Conservation (phyloP, 805 yeast genomes). For the Candida palmyrensis region DNA sequence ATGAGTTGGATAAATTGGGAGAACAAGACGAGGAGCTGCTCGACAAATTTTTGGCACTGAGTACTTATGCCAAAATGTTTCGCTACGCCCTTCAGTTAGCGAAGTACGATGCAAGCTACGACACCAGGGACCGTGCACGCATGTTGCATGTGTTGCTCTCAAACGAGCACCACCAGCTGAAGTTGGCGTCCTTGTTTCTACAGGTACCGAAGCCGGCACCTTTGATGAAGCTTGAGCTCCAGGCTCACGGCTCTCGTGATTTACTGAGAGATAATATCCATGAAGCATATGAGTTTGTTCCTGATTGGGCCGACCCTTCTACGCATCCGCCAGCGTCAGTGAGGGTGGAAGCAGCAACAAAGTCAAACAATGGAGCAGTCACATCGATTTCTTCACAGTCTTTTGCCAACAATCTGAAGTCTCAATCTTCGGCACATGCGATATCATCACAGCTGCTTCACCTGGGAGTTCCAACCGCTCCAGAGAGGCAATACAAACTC, state of each 20-base stretch:
- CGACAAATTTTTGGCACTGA: slow-evolving; percentile 9
- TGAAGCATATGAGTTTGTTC: slow-evolving; percentile 21
- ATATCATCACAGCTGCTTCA: slow-evolving; percentile 17
- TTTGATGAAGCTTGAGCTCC: neutral
- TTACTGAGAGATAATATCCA: neutral
- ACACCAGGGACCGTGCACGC: slow-evolving; percentile 82
- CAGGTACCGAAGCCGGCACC: slow-evolving; percentile 61
- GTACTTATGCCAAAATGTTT: slow-evolving; percentile 46
- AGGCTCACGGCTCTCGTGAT: neutral
- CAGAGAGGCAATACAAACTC: slow-evolving; percentile 40
- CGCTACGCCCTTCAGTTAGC: slow-evolving; percentile 57
- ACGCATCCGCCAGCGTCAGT: slow-evolving; percentile 25
- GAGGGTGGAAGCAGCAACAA: slow-evolving; percentile 21
- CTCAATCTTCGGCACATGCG: slow-evolving; percentile 17
- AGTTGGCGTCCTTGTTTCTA: slow-evolving; percentile 62
- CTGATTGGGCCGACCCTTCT: slow-evolving; percentile 42
- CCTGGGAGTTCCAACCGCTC: slow-evolving; percentile 4
- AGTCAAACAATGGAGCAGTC: slow-evolving; percentile 9
- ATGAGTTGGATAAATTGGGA: slow-evolving; percentile 42
- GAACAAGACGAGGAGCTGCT: slow-evolving; percentile 10
- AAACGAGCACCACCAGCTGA: slow-evolving; percentile 35
- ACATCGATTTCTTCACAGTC: slow-evolving; percentile 11
- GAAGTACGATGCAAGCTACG: slow-evolving; percentile 69
- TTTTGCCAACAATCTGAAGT: slow-evolving; percentile 9
- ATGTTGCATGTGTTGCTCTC: slow-evolving; percentile 59